Conservation (phyloP, 2,329 filamentous ascomycete genomes). For the Trichoderma asperellum region DNA sequence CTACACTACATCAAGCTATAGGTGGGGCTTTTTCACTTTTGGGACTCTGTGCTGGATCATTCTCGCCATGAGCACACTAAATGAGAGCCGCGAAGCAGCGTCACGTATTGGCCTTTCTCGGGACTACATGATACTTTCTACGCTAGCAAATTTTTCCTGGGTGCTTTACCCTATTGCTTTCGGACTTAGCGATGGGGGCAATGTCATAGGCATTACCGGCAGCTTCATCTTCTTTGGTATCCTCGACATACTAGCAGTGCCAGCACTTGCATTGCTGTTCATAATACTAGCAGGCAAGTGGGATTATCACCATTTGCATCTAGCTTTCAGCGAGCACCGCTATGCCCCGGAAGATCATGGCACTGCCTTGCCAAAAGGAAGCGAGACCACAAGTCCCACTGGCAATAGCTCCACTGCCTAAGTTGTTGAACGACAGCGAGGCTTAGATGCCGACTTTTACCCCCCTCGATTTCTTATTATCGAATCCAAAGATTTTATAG, state of each 20-base stretch:
- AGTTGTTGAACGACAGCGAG: too few species aligned
- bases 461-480: too few species aligned
- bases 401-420: too few species aligned
- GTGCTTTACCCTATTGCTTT: neutral
- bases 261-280: neutral
- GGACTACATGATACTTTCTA: neutral
- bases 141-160: neutral
- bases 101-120: neutral
- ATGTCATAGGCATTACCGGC: neutral
- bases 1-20: neutral
- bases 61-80: neutral
- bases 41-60: neutral
- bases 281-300: neutral
- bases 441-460: too few species aligned
- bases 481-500: too few species aligned
- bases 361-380: too few species aligned
- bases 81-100: neutral
- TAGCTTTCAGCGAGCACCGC: neutral
- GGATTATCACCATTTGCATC: neutral
- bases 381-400: too few species aligned
- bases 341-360: neutral
- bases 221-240: neutral
- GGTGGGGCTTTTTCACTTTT: neutral
- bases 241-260: neutral
- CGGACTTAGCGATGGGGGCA: neutral